Base-by-base conservation (phyloP, 2,329 filamentous ascomycete genomes). In the Cytospora schulzeri region DNA sequence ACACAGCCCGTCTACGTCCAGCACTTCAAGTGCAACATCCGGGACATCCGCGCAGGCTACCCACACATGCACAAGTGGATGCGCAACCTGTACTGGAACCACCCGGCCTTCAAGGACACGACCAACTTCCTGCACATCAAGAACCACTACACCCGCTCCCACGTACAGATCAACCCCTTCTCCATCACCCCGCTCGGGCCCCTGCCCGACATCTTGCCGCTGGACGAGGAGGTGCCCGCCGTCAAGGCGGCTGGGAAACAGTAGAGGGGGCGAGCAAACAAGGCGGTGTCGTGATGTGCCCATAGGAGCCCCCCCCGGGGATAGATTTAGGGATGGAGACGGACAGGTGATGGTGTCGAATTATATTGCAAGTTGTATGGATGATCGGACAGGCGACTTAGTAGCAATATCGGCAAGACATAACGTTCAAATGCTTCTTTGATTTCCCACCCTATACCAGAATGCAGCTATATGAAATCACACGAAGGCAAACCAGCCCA, bases 61-160 rank as follows among this genome's bases (percentile, higher is more conserved):
- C 93, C 93, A 31, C 80, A 83, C 58, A 79, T 96, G 65, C 91
- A 97, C 79, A 80, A 79, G 53, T 97, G 93, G 93, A 77, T 97
- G 78, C 84, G 91, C 62, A 84, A 89, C 72, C 79, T 96, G 70
- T 97, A 97, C 80, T 97, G 93, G 93, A 89, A 89, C 70, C 76
- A 87, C 28, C 81, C 87, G 0, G 92, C 92, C 2, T 97, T 96
- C 79, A 80, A 81, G 68, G 86, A 91, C 59, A 95, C 93, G 67
- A 96, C 93, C 26, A 86, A 97, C 76, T 97, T 96, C 75, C 86
- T 96, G 76, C 95, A 99, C 79, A 98, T 98, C 80, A 97, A 96
- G 85, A 90, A 81, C 76, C 87, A 89, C 75, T 87, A 86, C 74
- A 86, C 85, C 66, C 79, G 82, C 70, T 87, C 83, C 69, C 85